phyloP scores from a whole-genome alignment of 768 basidiomycete species.

The Rhodotorula taiwanensis region DNA sequence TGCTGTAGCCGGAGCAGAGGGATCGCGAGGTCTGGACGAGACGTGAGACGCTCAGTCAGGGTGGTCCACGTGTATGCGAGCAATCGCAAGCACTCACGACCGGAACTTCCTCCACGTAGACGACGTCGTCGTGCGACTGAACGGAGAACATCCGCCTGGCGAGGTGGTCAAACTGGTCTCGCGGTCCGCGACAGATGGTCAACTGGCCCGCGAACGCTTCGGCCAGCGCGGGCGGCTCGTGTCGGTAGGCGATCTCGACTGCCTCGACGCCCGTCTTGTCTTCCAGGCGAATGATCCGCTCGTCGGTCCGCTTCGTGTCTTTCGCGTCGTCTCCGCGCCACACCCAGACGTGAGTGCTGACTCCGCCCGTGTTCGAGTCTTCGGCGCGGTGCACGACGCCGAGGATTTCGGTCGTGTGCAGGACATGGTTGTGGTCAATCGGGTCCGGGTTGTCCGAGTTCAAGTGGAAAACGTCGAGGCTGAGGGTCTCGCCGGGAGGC shows the following conservation, averaged over 20 bases:
- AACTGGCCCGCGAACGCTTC: conserved; percentile 22
- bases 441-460: conserved; percentile 25
- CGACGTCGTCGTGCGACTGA: neutral
- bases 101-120: conserved; percentile 20
- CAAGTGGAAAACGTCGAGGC: conserved; percentile 28
- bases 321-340: conserved; percentile 20
- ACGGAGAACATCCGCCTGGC: conserved; percentile 13
- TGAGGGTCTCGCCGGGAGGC: conserved; percentile 11
- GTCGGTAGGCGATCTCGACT: neutral
- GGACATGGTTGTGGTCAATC: conserved; percentile 28
- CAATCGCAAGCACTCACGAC: conserved; percentile 14
- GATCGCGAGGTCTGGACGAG: conserved; percentile 8
- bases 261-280: conserved; percentile 3
- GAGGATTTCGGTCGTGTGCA: conserved; percentile 22
- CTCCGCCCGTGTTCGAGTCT: neutral
- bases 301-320: conserved; percentile 1
- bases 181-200: conserved; percentile 16
- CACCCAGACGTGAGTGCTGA: conserved; percentile 20
- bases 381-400: conserved; percentile 19
- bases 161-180: conserved; percentile 28
- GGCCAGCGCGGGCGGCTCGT: conserved; percentile 14
- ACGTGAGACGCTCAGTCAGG: too few relatives aligned
- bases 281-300: conserved; percentile 8
- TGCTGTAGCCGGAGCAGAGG: conserved; percentile 24
- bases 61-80: too few relatives aligned